A percentile compares a stretch with the other conserved stretches of the same genome.
Evolutionary conservation across 306 rosid species (phyloP).

Genomic region (Medicago lupulina): DNA sequence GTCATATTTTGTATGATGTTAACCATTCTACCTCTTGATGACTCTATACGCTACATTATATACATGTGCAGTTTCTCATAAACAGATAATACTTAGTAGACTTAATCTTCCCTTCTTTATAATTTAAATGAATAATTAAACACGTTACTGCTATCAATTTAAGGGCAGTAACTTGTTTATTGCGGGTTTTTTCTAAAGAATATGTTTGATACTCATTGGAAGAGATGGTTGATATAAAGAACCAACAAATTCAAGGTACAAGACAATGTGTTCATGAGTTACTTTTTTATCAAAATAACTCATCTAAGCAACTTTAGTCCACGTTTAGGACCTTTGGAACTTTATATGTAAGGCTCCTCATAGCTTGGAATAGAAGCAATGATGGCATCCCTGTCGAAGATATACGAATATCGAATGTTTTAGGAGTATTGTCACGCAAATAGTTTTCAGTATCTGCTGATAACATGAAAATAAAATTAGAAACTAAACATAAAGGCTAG

Average conservation of each 20-base stretch:
- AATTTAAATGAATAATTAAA: too few relatives aligned
- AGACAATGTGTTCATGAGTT: not conserved
- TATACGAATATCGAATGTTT: slow-evolving; percentile 54
- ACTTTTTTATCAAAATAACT: slow-evolving; percentile 39
- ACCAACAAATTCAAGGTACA: slow-evolving; percentile 29
- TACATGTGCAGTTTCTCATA: not conserved
- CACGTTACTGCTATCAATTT: not conserved
- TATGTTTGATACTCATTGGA: slow-evolving; percentile 45
- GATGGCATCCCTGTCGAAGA: slow-evolving; percentile 60
- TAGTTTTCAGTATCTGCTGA: slow-evolving; percentile 70
- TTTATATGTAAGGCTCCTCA: slow-evolving; percentile 74
- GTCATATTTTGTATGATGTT: not conserved
- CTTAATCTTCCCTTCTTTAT: too few relatives aligned
- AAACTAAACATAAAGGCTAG: slow-evolving; percentile 7
- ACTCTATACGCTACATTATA: too few relatives aligned
- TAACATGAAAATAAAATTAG: slow-evolving; percentile 16
- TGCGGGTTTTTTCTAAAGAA: not conserved
- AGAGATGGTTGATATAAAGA: too few relatives aligned
- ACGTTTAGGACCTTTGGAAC: slow-evolving; percentile 83
- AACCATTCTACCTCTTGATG: not conserved
- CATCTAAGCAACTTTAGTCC: slow-evolving; percentile 50
- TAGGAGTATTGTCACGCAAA: slow-evolving; percentile 66
- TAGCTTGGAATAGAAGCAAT: slow-evolving; percentile 76
- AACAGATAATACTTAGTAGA: not conserved
- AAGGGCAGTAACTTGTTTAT: not conserved